Base-by-base conservation (phyloP, 2,329 filamentous ascomycete genomes). In the Sarocladiaceae sp. region DNA sequence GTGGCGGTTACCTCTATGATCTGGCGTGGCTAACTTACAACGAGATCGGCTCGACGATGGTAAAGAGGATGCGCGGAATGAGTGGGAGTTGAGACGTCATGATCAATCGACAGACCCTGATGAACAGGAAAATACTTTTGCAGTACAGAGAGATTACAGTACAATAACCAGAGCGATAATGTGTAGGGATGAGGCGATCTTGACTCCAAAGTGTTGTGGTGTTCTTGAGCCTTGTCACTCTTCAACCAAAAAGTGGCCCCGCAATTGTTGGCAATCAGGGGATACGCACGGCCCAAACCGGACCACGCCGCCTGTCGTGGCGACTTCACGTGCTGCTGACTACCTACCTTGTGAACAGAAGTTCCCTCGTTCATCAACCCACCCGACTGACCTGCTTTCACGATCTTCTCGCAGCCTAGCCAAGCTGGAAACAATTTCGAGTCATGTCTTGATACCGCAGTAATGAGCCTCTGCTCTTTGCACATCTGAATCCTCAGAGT, bases 41-140 rank as follows among this genome's bases (percentile, higher is more conserved):
- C 18, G 83, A 84, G 54, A 88, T 71, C 28, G 86, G 86, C 66
- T 90, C 86, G 37, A 88, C 63, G 51, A 88, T 65, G 26, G 83
- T 86, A 58, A 90, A 88, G 47, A 88, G 71, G 46, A 86, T 64
- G 54, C 83, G 76, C 12, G 86, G 86, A 60, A 88, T 73, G 3
- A 74, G 62, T 2, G 86, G 85, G 20, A 90, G 74, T 56, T 79
- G 76, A 25, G 83, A 76, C 11, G 82, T 73, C 83, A 86, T 86
- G 46, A 42, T 59, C 54, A 52, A 56, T 4, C 33, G 4, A 10
- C 11, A 10, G 17, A 42, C 7, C 20, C 17, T 22, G 5, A 20
- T 42, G 22, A 10, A 42, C 11, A 17, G 20, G 17, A 22, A 20
- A n/a, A n/a, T n/a, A n/a, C n/a, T n/a, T n/a, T n/a, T n/a, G n/a